Evolutionary conservation across 2,329 filamentous ascomycete genomes (phyloP), one percentile per base, ranked within the genome.

Genomic region (Canariomyces notabilis): DNA sequence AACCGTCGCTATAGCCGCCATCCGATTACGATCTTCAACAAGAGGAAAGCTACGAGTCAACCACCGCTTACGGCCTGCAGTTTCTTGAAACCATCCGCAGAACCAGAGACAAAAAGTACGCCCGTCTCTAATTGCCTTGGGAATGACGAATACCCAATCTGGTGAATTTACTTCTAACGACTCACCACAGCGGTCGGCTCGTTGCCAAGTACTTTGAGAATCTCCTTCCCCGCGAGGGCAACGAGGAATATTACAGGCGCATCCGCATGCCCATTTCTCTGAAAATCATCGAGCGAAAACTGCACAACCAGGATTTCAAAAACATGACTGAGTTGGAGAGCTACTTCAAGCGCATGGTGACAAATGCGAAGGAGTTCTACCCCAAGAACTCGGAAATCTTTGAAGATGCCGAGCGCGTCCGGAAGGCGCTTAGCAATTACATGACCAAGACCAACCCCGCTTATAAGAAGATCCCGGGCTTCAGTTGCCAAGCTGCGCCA

Each of bases 361-460:
- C 81, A 54, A 95, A 95, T 61, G 87, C 87, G 29, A 95, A 95
- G 65, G 82, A 88, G 44, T 93, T 81, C 67, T 91, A 91, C 60
- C 75, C 83, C 49, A 84, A 84, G 56, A 77, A 76, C 35, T 88
- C 87, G 0, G 70, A 80, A 47, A 75, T 85, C 31, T 91, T 85
- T 61, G 84, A 89, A 35, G 89, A 95, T 68, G 88, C 89, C 7
- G 89, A 95, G 66, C 81, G 88, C 39, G 79, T 95, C 37, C 79
- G 89, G 37, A 95, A 95, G 67, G 83, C 88, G 3, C 75, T 91
- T 33, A 90, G 86, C 63, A 91, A 90, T 59, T 89, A 82, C 64
- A 95, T 95, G 89, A 84, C 83, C 46, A 86, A 86, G 64, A 77
- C 84, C 57, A 95, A 95, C 58, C 89, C 89, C 12, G 87, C 87